Evolutionary conservation across 192 early-diverging fungal species (phyloP), one percentile per base, ranked within the genome.

Genomic region (Phycomyces blakesleeanus): DNA sequence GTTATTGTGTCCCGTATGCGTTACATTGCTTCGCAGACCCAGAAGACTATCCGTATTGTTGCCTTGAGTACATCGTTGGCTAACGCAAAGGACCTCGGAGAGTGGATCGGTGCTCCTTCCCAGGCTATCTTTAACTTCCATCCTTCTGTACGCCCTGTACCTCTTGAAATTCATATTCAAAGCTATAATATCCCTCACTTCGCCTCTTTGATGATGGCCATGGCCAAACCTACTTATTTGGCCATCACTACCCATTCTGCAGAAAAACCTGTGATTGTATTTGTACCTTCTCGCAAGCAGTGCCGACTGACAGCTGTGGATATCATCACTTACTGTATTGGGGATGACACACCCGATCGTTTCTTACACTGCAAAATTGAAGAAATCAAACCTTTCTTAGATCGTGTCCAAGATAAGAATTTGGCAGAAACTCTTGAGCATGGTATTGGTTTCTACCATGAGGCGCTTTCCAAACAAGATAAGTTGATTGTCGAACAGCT

Each of bases 41-140:
- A 90, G 50, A 84, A 85, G 42, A 77, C 85, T 41, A 90, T 97
- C 60, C 90, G 97, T n/a, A 90, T 99, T 40, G 87, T 99, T 27
- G 92, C 87, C 16, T 74, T 99, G 63, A 87, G 92, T 49, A 88
- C 92, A 1, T 92, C 92, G 1, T 66, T 99, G 49, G 93, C 96
- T 22, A 99, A 99, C 73, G 96, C 96, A n/a, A 81, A 89, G n/a
- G 97, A 99, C 66, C 75, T 99, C 41, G 97, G 94, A 1, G 92
- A 94, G 65, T 99, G 97, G 97, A 91, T 99, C 62, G 95, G 94
- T 37, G 91, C 90, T 0, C 83, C 87, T 0, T 65, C 75, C 22
- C 78, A 83, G 5, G 79, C 84, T 6, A 86, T 93, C n/a, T 96
- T 93, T 74, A 99, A 95, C 72, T 99, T 99, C 78, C 86, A 90